Evolutionary conservation across 1,284 basidiomycete species (phyloP).

Genomic region (Pulveroboletus sp.): DNA sequence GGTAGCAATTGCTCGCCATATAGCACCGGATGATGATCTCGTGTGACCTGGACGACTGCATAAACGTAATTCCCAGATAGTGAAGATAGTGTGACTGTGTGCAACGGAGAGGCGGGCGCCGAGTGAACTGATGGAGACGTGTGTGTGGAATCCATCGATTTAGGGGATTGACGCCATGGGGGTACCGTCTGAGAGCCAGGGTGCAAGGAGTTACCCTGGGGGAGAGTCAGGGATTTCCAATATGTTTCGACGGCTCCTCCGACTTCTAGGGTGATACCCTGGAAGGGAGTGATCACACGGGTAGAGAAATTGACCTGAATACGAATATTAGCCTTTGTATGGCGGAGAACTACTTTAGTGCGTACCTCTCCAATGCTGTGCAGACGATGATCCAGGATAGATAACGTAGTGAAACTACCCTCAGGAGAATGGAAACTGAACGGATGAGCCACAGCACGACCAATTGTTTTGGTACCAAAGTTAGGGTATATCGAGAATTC

Average conservation of each 20-base stretch:
- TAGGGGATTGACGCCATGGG: conserved; percentile 35
- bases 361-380: conserved; percentile 91
- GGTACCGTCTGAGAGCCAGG: conserved; percentile 24
- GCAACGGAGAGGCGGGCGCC: conserved; percentile 33
- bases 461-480: conserved; percentile 97
- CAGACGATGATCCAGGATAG: conserved; percentile 89
- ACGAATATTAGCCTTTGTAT: conserved; percentile 11
- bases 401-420: conserved; percentile 50
- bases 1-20: conserved; percentile 75
- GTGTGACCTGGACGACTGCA: conserved; percentile 87
- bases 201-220: conserved; percentile 40
- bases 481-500: conserved; percentile 97
- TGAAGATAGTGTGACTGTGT: conserved; percentile 78
- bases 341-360: background rate
- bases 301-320: conserved; percentile 83
- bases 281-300: conserved; percentile 87
- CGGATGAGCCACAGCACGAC: conserved; percentile 86
- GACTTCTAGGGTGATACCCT: conserved; percentile 92
- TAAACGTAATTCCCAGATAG: conserved; percentile 87
- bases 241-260: conserved; percentile 95
- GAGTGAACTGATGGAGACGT: conserved; percentile 64
- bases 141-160: conserved; percentile 48
- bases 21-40: conserved; percentile 84
- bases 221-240: conserved; percentile 86
- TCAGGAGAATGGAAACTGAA: conserved; percentile 63